These are phyloP conservation scores for Yamadazyma sp. DNA, from an alignment of 1,139 yeast species.

Conservation along the genomic window DNA sequence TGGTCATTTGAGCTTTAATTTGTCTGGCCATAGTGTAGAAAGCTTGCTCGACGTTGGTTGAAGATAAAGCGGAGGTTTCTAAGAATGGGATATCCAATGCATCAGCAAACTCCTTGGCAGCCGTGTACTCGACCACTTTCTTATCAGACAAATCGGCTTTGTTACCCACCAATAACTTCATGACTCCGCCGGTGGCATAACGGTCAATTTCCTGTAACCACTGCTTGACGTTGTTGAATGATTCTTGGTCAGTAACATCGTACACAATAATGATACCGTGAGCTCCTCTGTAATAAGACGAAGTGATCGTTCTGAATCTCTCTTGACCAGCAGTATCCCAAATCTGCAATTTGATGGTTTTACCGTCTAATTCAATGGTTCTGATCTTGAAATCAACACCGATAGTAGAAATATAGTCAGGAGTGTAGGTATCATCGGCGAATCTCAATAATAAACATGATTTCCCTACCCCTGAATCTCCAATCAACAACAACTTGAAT, in stretches of 20 bases:
- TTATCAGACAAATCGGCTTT: slow-evolving; percentile 93
- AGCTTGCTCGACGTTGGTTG: slow-evolving; percentile 97
- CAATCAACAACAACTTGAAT: slow-evolving; percentile 89
- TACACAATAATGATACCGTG: slow-evolving; percentile 97
- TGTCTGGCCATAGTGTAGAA: slow-evolving; percentile 98
- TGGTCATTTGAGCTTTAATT: slow-evolving; percentile 94
- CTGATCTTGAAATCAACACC: slow-evolving; percentile 98
- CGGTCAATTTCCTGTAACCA: slow-evolving; percentile 99
- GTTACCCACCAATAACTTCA: slow-evolving; percentile 94
- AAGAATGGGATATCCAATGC: slow-evolving; percentile 92
- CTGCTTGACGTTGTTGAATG: slow-evolving; percentile 95
- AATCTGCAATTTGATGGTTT: slow-evolving; percentile 94
- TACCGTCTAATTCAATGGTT: slow-evolving; percentile 94
- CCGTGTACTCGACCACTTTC: slow-evolving; percentile 93
- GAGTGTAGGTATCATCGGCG: slow-evolving; percentile 97
- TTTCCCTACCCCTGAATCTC: slow-evolving; percentile 98
- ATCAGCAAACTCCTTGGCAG: slow-evolving; percentile 97
- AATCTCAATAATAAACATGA: slow-evolving; percentile 92
- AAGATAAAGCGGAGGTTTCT: slow-evolving; percentile 94
- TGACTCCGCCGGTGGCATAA: slow-evolving; percentile 96
- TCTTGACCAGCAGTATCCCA: slow-evolving; percentile 99
- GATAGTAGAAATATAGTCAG: slow-evolving; percentile 94
- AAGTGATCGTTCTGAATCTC: slow-evolving; percentile 94
- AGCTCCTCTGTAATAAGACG: slow-evolving; percentile 97
- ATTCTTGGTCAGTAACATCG: slow-evolving; percentile 97